Base-by-base conservation (phyloP, 2,329 filamentous ascomycete genomes). In the Chaetomium sp. region DNA sequence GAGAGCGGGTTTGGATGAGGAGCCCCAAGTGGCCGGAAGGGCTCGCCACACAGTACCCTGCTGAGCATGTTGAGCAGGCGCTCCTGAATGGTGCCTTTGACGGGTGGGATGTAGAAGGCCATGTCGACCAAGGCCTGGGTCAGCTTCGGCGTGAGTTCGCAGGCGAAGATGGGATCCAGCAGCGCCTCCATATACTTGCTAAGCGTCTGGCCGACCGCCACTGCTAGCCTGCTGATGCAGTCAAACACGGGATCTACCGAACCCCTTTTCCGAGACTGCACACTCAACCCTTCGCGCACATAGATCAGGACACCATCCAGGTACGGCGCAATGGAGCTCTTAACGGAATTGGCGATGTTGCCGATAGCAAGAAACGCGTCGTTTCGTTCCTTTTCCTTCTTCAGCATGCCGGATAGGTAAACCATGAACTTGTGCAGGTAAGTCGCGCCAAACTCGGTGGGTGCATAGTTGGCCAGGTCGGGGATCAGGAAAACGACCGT, bases 181-280 rank as follows among this genome's bases (percentile, higher is more conserved):
- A 99, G 76, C 10, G 91, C 89, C 68, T 96, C 91, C 85, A 99
- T 96, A 69, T 97, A 96, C 72, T 97, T 99, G 79, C 90, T 97
- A 52, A 99, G 78, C 0, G 92, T 94, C 73, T 99, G 94, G 1
- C 94, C 94, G 35, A 97, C 94, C 3, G 94, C 94, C 46, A 95
- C 87, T 0, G 94, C 91, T 52, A 99, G 81, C 75, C 95, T 91
- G 70, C 95, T 99, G 69, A 99, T 95, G 71, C 94, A 99, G 71
- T 96, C 89, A 66, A 97, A 97, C 59, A 97, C 92, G 0, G 92
- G 91, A 61, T 86, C 84, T 19, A 86, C 83, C 1, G 81, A 81
- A 35, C 80, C 79, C 59, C 80, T 73, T 66, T 81, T 84, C 35
- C 81, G 76, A 64, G 89, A 89, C 72, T 91, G 90, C 38, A 91